Base-by-base conservation (phyloP, 805 yeast genomes). In the Candida vartiovaarae region DNA sequence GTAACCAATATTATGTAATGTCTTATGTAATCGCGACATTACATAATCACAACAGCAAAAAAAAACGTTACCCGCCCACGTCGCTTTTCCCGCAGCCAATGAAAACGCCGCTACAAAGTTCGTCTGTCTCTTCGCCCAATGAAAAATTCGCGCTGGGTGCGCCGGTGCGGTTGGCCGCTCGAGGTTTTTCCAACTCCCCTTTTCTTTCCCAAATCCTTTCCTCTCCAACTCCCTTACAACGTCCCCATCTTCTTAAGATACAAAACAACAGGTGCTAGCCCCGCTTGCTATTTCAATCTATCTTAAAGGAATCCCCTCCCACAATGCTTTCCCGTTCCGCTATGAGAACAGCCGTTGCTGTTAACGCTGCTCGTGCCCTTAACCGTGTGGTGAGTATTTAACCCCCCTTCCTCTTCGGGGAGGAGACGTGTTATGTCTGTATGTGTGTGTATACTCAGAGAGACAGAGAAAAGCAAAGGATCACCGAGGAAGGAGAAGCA, bases 291-390 rank as follows among this genome's bases (percentile, higher is more conserved):
- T 15, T 15, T 7, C 34, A 15, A 33, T 7, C 30, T 38, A 32
- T 32, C 35, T 38, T 37, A 32, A 36, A 51, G 39, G 32, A 36
- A 36, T 24, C 36, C 34, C 43, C 33, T 37, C 31, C 29, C 35
- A 49, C 51, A 65, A 84, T 84, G 93, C 83, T 84, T 75, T 82
- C 90, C 66, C 88, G 93, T 78, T 79, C 89, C 70, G 78, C 80
- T 72, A 75, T 83, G 69, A 85, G 90, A 75, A 78, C 86, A 66
- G 88, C 88, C 64, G 73, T 82, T 65, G 74, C 75, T 58, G 72
- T 72, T 59, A 72, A 72, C 65, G 63, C 70, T 59, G 71, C 71
- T 47, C 62, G 62, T 47, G 56, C 61, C 40, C 49, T 56, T 52
- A 55, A 51, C 62, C 59, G 62, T 45, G 61, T 59, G 50, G 76